These are phyloP conservation scores for Coemansia aciculifera DNA, from an alignment of 192 early-diverging fungal genomes.

Conservation along the genomic window DNA sequence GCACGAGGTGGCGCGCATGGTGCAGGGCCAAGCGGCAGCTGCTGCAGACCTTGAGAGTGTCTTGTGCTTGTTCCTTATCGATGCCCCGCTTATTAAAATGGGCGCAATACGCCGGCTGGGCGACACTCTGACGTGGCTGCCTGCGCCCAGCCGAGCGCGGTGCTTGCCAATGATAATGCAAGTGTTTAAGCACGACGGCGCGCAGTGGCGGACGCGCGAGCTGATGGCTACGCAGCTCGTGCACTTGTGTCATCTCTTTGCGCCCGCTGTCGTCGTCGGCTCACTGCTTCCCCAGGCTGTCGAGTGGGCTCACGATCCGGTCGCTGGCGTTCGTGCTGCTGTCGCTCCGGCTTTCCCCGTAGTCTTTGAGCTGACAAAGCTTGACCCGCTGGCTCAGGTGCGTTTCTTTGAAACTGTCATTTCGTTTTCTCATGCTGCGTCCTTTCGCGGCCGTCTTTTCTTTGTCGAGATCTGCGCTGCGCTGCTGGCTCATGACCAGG, in stretches of 20 bases:
- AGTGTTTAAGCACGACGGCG: conserved; percentile 68
- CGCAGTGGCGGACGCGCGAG: conserved; percentile 73
- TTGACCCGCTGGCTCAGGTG: conserved; percentile 39
- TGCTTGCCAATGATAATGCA: conserved; percentile 66
- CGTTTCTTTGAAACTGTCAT: conserved; percentile 55
- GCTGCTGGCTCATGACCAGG: conserved; percentile 61
- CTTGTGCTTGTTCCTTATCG: conserved; percentile 51
- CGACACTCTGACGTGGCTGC: conserved; percentile 65
- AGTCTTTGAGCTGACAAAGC: conserved; percentile 50
- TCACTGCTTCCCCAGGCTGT: conserved; percentile 69
- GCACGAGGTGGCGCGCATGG: conserved; percentile 54
- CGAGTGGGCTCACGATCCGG: conserved; percentile 57
- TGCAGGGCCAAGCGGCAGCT: conserved; percentile 14
- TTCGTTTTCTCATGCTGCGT: conserved; percentile 47
- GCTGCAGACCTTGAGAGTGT: conserved; percentile 50
- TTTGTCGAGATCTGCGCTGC: conserved; percentile 72
- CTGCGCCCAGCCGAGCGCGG: conserved; percentile 60
- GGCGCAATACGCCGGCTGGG: conserved; percentile 67
- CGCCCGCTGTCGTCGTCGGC: conserved; percentile 60
- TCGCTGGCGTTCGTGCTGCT: conserved; percentile 58
- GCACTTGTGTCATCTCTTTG: conserved; percentile 62
- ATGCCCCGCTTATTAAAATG: conserved; percentile 64
- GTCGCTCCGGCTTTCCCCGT: conserved; percentile 46
- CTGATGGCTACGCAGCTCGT: conserved; percentile 68
- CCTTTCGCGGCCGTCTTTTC: conserved; percentile 56